Evolutionary conservation across 2,329 filamentous ascomycete species (phyloP).

Genomic region (Verticillium isaacii): DNA sequence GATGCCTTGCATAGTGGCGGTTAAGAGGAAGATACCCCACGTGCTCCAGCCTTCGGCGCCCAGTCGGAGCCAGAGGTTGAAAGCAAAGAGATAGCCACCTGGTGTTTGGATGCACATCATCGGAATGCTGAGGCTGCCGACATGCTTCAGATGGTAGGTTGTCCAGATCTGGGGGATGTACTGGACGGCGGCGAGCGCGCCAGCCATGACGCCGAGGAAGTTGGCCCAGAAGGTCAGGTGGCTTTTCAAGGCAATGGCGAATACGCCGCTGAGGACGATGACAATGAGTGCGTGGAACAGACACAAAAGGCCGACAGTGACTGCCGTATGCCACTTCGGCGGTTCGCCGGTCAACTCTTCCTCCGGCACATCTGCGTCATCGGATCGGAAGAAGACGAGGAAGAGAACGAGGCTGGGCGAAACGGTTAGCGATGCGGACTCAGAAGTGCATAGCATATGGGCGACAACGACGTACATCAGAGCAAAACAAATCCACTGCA

Average conservation of each 20-base stretch:
- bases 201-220: constrained; percentile 73
- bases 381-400: constrained; percentile 83
- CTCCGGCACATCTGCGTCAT: constrained; percentile 44
- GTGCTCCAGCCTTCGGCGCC: constrained; percentile 88
- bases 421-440: background rate
- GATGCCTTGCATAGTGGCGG: constrained; percentile 77
- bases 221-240: constrained; percentile 78
- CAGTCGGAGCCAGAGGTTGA: constrained; percentile 73
- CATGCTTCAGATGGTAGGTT: constrained; percentile 78
- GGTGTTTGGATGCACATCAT: constrained; percentile 99
- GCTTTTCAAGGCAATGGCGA: constrained; percentile 58
- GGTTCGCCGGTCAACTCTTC: constrained; percentile 44
- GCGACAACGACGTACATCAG: constrained; percentile 63
- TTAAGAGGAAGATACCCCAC: constrained; percentile 88
- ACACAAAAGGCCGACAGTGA: constrained; percentile 68
- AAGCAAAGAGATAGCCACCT: constrained; percentile 84
- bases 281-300: constrained; percentile 70
- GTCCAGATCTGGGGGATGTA: constrained; percentile 95
- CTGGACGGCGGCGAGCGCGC: constrained; percentile 76
- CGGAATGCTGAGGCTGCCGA: constrained; percentile 86
- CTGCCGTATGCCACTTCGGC: constrained; percentile 72
- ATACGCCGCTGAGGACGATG: constrained; percentile 63
- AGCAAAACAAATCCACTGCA: constrained; percentile 88
- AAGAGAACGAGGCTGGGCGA: constrained; percentile 76
- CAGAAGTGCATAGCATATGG: background rate